Evolutionary conservation across 495 filamentous ascomycete species (phyloP), one percentile per base, ranked within the genome.

Genomic region (Penicillium herquei): DNA sequence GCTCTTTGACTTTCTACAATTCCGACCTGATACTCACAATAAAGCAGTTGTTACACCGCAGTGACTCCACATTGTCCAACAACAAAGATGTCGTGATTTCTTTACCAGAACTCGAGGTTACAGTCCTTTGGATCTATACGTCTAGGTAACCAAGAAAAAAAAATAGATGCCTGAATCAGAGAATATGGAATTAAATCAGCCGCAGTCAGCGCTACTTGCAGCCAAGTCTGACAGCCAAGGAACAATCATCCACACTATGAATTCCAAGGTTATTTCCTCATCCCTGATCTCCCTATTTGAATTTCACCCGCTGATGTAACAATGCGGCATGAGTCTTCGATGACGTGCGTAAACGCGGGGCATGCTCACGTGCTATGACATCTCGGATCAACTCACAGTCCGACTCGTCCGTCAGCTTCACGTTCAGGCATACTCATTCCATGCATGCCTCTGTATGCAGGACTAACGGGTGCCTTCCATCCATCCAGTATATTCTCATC

Each of bases 401-500:
- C 73, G 54, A 67, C 61, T 56, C 69, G 65, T 21, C 65, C 62
- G 42, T 73, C 70, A 10, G 64, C 47, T 8, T 68, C 64, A 4
- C 71, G 63, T 8, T 54, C 12, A 9, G 75, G 75, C 73, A 78
- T 74, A 32, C 50, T 71, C 73, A 92, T 78, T 1, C 88, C 88
- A 65, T 92, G 89, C 63, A 81, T 69, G 0, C 88, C 88, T 21
- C 63, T 74, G 58, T 92, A 94, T 12, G 67, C 69, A 2, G 84
- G 79, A 8, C 70, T 57, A 48, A 82, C 69, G 0, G 86, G 80
- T 40, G 78, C 68, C 56, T 73, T 81, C 89, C 88, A 92, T 1
- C 76, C 83, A 6, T 75, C 61, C 51, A 87, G 62, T 1, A 82
- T 65, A 31, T 65, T 65, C 11, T 63, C 55, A 55, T 87, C 81